These are phyloP conservation scores for Colletotrichum brevisporum DNA, from an alignment of 2,329 filamentous ascomycete genomes.

Conservation along the genomic window DNA sequence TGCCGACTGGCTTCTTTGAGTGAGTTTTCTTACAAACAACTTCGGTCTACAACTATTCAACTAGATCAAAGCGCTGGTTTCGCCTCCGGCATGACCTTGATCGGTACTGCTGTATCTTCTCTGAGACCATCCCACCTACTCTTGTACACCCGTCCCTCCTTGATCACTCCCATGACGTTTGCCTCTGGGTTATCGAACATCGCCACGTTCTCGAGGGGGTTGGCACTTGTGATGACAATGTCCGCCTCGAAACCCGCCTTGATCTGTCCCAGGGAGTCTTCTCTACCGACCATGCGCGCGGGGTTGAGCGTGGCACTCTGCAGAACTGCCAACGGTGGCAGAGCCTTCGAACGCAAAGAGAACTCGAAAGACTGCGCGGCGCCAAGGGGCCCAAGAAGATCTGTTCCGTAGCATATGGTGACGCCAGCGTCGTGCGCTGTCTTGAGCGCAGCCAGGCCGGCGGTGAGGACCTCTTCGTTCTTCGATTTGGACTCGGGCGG, in stretches of 20 bases:
- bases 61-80: slow-evolving; percentile 19
- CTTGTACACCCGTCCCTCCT: slow-evolving; percentile 63
- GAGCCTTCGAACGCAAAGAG: slow-evolving; percentile 45
- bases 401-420: slow-evolving; percentile 68
- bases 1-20: too few species aligned
- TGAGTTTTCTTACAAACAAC: background rate
- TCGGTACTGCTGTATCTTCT: slow-evolving; percentile 39
- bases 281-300: slow-evolving; percentile 62
- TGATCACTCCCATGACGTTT: slow-evolving; percentile 65
- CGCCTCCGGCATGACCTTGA: slow-evolving; percentile 32
- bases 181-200: slow-evolving; percentile 62
- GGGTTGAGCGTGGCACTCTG: slow-evolving; percentile 60
- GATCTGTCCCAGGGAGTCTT: slow-evolving; percentile 63
- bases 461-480: slow-evolving; percentile 63
- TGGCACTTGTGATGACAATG: slow-evolving; percentile 64
- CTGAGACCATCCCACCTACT: slow-evolving; percentile 43
- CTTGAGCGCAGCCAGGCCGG: slow-evolving; percentile 61
- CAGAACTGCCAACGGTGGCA: slow-evolving; percentile 46
- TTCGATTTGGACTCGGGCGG: slow-evolving; percentile 61
- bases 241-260: slow-evolving; percentile 66
- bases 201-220: slow-evolving; percentile 68
- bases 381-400: slow-evolving; percentile 50
- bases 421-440: slow-evolving; percentile 67
- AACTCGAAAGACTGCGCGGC: slow-evolving; percentile 52
- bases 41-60: background rate